Conservation (phyloP, 2,329 filamentous ascomycete genomes). For the Akanthomyces uredinophilus region DNA sequence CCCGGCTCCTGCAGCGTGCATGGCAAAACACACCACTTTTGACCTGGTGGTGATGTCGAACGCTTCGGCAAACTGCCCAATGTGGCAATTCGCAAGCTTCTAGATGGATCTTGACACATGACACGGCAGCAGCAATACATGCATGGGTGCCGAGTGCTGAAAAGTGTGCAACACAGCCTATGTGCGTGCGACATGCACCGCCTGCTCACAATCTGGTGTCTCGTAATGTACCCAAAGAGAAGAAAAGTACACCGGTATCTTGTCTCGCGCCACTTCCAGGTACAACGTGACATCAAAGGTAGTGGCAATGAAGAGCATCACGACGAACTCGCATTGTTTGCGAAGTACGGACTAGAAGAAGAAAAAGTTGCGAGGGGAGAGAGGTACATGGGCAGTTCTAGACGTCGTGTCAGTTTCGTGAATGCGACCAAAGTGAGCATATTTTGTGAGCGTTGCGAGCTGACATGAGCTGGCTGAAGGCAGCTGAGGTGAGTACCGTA, state of each 20-base stretch:
- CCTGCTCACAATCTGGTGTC: neutral
- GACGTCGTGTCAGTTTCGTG: neutral
- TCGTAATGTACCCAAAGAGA: neutral
- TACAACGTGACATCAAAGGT: slow-evolving; percentile 6
- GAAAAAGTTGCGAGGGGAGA: slow-evolving; percentile 1
- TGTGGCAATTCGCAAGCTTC: neutral
- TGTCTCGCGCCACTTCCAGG: neutral
- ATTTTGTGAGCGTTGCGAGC: neutral
- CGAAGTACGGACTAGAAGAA: slow-evolving; percentile 5
- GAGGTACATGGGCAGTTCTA: neutral
- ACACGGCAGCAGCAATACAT: neutral
- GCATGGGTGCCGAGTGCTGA: neutral
- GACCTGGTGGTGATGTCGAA: neutral
- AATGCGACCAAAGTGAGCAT: neutral
- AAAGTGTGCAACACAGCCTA: neutral
- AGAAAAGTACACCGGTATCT: neutral
- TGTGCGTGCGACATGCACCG: neutral
- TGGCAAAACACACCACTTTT: neutral
- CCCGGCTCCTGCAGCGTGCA: neutral
- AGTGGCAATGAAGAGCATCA: neutral
- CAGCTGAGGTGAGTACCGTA: slow-evolving; percentile 1
- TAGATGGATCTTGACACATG: neutral
- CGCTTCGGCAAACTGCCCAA: neutral
- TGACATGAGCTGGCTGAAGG: neutral
- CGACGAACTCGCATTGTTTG: neutral